Evolutionary conservation across 169 alveolate genomes (phyloP).

Genomic region (Plasmodium billcollinsi): DNA sequence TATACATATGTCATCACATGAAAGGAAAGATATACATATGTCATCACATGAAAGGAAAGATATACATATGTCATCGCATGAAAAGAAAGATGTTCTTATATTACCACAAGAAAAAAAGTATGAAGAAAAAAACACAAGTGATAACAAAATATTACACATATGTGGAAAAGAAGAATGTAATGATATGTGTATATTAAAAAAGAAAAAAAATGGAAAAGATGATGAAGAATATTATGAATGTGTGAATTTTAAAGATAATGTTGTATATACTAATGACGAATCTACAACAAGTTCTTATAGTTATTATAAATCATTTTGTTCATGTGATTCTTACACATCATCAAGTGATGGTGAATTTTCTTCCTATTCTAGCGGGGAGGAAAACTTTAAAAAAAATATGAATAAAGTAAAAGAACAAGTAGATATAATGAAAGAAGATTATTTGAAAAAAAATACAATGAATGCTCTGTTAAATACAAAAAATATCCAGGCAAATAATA

Average conservation of each 20-base stretch:
- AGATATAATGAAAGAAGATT: conserved; percentile 63
- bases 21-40: too few relatives aligned
- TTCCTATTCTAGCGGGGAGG: conserved; percentile 35
- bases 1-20: too few relatives aligned
- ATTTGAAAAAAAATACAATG: conserved; percentile 47
- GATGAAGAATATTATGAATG: conserved; percentile 22
- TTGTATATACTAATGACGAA: not conserved
- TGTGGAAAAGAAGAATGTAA: not conserved
- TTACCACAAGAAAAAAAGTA: too few relatives aligned
- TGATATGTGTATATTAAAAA: not conserved
- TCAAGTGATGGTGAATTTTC: conserved; percentile 33
- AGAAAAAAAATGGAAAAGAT: conserved; percentile 5
- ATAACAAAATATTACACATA: too few relatives aligned
- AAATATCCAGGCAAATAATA: conserved; percentile 45
- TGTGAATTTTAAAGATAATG: conserved; percentile 11
- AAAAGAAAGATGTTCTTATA: too few relatives aligned
- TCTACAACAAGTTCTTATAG: conserved; percentile 19
- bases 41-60: too few relatives aligned
- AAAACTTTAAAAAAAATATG: conserved; percentile 18
- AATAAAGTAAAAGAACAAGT: conserved; percentile 66
- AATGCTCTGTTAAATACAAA: conserved; percentile 52
- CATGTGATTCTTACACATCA: conserved; percentile 5
- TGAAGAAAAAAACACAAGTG: too few relatives aligned
- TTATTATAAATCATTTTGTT: conserved; percentile 5
- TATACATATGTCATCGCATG: too few relatives aligned